phyloP scores from a whole-genome alignment of 83 land plant species.

The Thuja plicata region DNA sequence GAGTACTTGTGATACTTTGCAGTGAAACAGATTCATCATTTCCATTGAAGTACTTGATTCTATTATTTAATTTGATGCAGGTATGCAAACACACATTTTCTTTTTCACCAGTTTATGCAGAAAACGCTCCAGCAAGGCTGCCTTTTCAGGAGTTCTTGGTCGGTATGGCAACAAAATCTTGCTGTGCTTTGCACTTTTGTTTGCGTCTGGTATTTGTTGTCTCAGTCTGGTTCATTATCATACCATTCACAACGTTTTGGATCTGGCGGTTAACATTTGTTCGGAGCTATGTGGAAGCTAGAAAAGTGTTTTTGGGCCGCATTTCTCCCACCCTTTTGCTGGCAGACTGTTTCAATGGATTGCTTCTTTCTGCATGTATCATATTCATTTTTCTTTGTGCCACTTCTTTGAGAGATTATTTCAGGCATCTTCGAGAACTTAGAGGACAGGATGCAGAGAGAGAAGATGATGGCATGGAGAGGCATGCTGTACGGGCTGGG shows the following conservation, averaged over 20 bases:
- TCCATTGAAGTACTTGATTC: not conserved
- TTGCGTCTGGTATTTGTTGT: slow-evolving; percentile 85
- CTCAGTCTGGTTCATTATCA: slow-evolving; percentile 92
- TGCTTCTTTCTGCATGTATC: slow-evolving; percentile 86
- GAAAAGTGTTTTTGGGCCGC: slow-evolving; percentile 69
- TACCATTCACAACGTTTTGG: slow-evolving; percentile 50
- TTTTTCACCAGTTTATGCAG: slow-evolving; percentile 97
- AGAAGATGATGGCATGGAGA: slow-evolving; percentile 69
- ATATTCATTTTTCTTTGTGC: slow-evolving; percentile 96
- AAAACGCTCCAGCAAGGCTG: slow-evolving; percentile 88
- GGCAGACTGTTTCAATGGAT: slow-evolving; percentile 92
- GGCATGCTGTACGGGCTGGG: slow-evolving; percentile 67
- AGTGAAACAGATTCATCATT: not conserved
- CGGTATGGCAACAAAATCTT: slow-evolving; percentile 88
- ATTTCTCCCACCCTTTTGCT: slow-evolving; percentile 62
- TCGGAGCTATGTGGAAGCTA: slow-evolving; percentile 78
- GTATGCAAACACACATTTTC: slow-evolving; percentile 95
- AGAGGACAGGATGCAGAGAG: slow-evolving; percentile 66
- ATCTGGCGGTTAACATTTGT: slow-evolving; percentile 91
- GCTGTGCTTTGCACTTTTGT: slow-evolving; percentile 80
- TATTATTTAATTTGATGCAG: slow-evolving; percentile 38
- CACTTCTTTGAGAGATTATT: slow-evolving; percentile 86
- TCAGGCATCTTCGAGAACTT: slow-evolving; percentile 80
- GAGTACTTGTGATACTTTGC: too few relatives aligned
- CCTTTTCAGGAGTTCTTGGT: slow-evolving; percentile 85